Evolutionary conservation across 306 rosid genomes (phyloP), one percentile per base, ranked within the genome.

Genomic region (Pyrus betulifolia): DNA sequence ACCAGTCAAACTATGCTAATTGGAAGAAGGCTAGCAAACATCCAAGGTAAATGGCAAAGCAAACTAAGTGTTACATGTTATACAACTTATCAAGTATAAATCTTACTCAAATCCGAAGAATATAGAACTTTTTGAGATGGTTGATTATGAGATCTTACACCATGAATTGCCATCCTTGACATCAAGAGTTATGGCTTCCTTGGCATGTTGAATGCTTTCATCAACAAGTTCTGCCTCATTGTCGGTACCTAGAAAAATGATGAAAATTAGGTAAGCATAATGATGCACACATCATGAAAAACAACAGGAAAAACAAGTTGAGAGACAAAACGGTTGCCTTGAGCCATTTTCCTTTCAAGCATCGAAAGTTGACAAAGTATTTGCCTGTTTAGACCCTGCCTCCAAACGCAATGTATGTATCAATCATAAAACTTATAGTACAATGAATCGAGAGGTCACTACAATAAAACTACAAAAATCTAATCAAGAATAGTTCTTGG

Each of bases 121-220:
- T 42, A 40, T 58, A 14, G 30, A 18, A 35, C 18, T 51, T 71
- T 44, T 35, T 35, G 28, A 72, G 46, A 42, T 63, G 68, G 35
- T 75, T 17, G 74, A 80, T 52, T 51, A 74, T 9, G 72, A 69
- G 70, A 78, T 55, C 96, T 85, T 90, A 95, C 97, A 92, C 98
- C 97, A 95, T 78, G 97, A 92, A 80, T 87, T 86, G 68, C 96
- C 98, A 87, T 92, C 97, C 85, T 87, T 90, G 79, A 95, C 97
- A 82, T 95, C 97, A 88, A 95, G 89, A 76, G 91, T 77, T 85
- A 95, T 86, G 68, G 97, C 97, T 74, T 92, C 93, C 84, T 79
- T 95, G 64, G 97, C 98, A 80, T 90, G 97, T 70, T 85, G 88
- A 86, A 95, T 92, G 93, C 98, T 95, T 87, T 92, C 96, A 73